Percentiles rank a stretch among this genome's conserved stretches.
Evolutionary conservation across 768 basidiomycete genomes (phyloP).

Genomic region (Mycena polygramma): DNA sequence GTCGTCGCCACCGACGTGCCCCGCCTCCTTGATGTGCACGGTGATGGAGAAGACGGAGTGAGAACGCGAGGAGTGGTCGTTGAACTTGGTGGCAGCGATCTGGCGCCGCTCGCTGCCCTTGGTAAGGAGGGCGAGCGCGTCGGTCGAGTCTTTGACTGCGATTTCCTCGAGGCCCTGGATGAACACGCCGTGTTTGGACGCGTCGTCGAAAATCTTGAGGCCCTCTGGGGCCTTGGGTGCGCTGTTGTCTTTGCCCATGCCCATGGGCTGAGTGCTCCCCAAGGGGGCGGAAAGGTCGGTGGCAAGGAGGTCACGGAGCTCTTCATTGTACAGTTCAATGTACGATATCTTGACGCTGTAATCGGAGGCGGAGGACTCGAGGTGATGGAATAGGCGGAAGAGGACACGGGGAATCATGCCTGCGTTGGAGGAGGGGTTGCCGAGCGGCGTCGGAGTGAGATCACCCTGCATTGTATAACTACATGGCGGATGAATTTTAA

Average conservation of each 20-base stretch:
- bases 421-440: slow-evolving; percentile 89
- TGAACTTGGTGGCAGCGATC: slow-evolving; percentile 97
- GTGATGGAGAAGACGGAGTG: slow-evolving; percentile 99
- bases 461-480: slow-evolving; percentile 99
- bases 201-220: slow-evolving; percentile 95
- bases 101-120: slow-evolving; percentile 94
- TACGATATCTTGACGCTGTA: slow-evolving; percentile 95
- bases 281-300: slow-evolving; percentile 79
- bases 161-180: slow-evolving; percentile 97
- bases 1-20: slow-evolving; percentile 80
- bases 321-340: slow-evolving; percentile 98
- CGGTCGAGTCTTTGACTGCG: slow-evolving; percentile 83
- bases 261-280: slow-evolving; percentile 84
- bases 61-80: slow-evolving; percentile 96
- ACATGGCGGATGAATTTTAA: slow-evolving; percentile 15
- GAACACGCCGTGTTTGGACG: slow-evolving; percentile 87
- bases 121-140: slow-evolving; percentile 85
- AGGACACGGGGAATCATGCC: slow-evolving; percentile 97
- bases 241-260: slow-evolving; percentile 58
- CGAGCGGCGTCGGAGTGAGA: slow-evolving; percentile 82
- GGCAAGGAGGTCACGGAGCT: slow-evolving; percentile 92
- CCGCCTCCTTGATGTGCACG: slow-evolving; percentile 90
- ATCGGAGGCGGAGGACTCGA: slow-evolving; percentile 82
- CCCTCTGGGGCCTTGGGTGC: slow-evolving; percentile 64
- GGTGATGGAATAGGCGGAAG: slow-evolving; percentile 90